phyloP scores from a whole-genome alignment of 306 rosid genomes.

The Adenanthera pavonina region DNA sequence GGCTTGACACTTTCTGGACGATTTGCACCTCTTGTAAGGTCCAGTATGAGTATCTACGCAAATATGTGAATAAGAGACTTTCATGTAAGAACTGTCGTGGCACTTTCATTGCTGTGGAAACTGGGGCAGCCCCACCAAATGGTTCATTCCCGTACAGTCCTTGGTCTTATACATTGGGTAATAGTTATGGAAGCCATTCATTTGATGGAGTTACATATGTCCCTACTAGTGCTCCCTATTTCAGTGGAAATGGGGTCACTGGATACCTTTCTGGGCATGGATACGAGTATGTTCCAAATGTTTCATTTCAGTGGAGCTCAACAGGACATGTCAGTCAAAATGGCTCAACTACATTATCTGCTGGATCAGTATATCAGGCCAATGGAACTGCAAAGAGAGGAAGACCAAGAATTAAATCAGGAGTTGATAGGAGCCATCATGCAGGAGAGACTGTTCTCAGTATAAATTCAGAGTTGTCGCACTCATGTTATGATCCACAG shows the following conservation, averaged over 20 bases:
- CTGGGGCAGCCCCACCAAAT: constrained; percentile 71
- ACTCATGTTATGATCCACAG: constrained; percentile 35
- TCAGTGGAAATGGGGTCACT: constrained; percentile 58
- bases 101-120: constrained; percentile 67
- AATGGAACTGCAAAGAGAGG: constrained; percentile 53
- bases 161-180: constrained; percentile 57
- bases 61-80: constrained; percentile 75
- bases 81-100: constrained; percentile 79
- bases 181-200: constrained; percentile 64
- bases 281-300: constrained; percentile 60
- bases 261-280: constrained; percentile 57
- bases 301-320: constrained; percentile 72
- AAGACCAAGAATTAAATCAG: constrained; percentile 51
- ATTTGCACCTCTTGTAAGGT: constrained; percentile 79
- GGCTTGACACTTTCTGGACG: constrained; percentile 81
- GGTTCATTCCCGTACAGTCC: constrained; percentile 74
- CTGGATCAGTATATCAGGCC: constrained; percentile 48
- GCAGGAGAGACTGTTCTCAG: constrained; percentile 31
- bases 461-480: constrained; percentile 34
- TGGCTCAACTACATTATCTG: constrained; percentile 43
- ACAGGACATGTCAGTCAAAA: constrained; percentile 52
- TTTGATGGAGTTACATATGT: constrained; percentile 66
- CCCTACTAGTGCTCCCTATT: constrained; percentile 53
- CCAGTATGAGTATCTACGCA: constrained; percentile 77
- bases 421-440: constrained; percentile 52